Evolutionary conservation across 306 rosid species (phyloP).

Genomic region (Erythrophleum fordii): DNA sequence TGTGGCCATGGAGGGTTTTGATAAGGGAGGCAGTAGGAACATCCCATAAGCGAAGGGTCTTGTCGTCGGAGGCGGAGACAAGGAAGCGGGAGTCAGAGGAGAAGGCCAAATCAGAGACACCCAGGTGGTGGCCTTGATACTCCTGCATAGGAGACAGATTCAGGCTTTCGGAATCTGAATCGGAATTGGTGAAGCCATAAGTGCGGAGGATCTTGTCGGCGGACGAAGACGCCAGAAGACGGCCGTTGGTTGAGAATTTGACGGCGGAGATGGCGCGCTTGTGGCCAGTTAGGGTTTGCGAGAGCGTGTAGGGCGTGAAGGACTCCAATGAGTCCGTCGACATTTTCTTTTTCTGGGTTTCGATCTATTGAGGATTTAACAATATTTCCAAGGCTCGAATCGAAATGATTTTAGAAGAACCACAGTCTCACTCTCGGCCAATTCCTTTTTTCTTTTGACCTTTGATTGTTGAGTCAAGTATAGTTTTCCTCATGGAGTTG

Average conservation of each 20-base stretch:
- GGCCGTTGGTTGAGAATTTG: slow-evolving; percentile 87
- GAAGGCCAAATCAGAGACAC: slow-evolving; percentile 92
- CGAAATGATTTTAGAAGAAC: too few species aligned
- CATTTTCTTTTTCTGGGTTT: slow-evolving; percentile 28
- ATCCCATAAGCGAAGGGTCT: slow-evolving; percentile 93
- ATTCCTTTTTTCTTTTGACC: too few species aligned
- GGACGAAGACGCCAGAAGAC: slow-evolving; percentile 87
- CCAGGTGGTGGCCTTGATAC: slow-evolving; percentile 81
- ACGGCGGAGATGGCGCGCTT: slow-evolving; percentile 78
- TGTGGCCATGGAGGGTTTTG: slow-evolving; percentile 87
- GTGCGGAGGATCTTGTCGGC: slow-evolving; percentile 94
- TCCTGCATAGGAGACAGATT: slow-evolving; percentile 69
- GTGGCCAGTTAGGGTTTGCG: slow-evolving; percentile 78
- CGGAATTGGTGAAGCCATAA: slow-evolving; percentile 58
- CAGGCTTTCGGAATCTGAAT: slow-evolving; percentile 49
- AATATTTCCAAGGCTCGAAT: too few species aligned
- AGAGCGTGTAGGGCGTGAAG: slow-evolving; percentile 61
- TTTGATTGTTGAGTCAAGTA: too few species aligned
- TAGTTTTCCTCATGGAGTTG: too few species aligned
- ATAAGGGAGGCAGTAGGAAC: slow-evolving; percentile 70
- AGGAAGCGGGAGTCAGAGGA: slow-evolving; percentile 85
- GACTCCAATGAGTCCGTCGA: slow-evolving; percentile 50
- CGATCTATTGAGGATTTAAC: too few species aligned
- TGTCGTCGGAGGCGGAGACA: slow-evolving; percentile 96
- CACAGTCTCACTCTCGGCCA: too few species aligned